Percentiles rank a stretch among this genome's conserved stretches.
Conservation (phyloP, 768 basidiomycete species). For the Mycena haematopus region DNA sequence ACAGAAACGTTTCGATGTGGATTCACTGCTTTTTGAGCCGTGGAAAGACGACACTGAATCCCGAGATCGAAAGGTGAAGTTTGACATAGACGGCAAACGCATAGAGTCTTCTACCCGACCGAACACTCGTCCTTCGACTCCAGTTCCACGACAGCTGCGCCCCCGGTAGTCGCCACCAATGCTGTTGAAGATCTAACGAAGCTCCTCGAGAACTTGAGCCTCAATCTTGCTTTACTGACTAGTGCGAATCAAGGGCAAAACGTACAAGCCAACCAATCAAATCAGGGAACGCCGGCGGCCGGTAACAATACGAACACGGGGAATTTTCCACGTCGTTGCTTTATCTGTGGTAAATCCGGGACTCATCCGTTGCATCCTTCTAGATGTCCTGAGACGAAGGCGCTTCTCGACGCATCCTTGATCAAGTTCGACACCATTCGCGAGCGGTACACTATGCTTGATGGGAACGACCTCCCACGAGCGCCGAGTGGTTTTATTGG, state of each 20-base stretch:
- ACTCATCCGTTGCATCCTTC: background rate
- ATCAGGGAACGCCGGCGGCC: background rate
- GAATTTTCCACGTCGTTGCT: background rate
- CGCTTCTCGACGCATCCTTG: background rate
- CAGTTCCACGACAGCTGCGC: background rate
- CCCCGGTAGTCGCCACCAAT: background rate
- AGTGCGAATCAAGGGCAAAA: background rate
- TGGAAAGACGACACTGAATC: background rate
- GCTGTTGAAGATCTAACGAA: background rate
- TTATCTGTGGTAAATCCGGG: background rate
- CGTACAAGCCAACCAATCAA: background rate
- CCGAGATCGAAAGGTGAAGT: background rate
- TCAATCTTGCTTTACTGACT: background rate
- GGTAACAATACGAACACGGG: background rate
- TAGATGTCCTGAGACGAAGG: background rate
- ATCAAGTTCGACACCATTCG: background rate
- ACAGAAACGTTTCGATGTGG: background rate
- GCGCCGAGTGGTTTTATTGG: background rate
- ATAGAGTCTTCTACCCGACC: background rate
- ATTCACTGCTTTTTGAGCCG: background rate
- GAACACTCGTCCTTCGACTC: background rate
- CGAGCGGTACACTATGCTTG: background rate
- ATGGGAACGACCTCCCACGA: background rate
- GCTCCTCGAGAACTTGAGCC: background rate
- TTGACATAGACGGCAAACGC: background rate